These are phyloP conservation scores for Candida orba DNA, from an alignment of 805 yeast species.

Conservation along the genomic window DNA sequence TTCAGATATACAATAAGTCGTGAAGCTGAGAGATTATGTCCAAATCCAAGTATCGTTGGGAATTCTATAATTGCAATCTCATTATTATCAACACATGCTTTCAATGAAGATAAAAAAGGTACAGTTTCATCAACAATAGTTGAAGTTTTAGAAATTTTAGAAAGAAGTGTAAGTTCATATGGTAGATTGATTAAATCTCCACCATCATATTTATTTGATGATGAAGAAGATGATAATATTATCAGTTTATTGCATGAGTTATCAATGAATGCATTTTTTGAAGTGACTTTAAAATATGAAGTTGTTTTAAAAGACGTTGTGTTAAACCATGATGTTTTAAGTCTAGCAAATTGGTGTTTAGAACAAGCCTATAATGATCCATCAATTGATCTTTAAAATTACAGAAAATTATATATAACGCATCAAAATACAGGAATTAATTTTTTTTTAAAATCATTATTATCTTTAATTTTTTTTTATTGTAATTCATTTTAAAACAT, in stretches of 20 bases:
- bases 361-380: conserved; percentile 52
- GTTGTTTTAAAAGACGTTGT: conserved; percentile 57
- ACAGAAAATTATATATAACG: neutral
- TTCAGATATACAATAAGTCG: conserved; percentile 22
- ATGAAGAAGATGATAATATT: conserved; percentile 30
- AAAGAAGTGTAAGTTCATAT: conserved; percentile 50
- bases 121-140: conserved; percentile 48
- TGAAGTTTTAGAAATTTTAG: conserved; percentile 52
- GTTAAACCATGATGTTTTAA: conserved; percentile 54
- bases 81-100: conserved; percentile 50
- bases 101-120: conserved; percentile 55
- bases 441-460: too few relatives aligned
- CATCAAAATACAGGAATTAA: neutral
- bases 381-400: conserved; percentile 13
- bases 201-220: conserved; percentile 16
- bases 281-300: conserved; percentile 58
- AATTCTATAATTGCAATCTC: conserved; percentile 58
- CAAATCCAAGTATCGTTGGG: conserved; percentile 60
- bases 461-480: too few relatives aligned
- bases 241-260: conserved; percentile 55
- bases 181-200: conserved; percentile 38
- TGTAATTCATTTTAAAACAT: too few relatives aligned
- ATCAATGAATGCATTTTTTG: conserved; percentile 55
- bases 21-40: conserved; percentile 54
- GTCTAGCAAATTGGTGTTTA: conserved; percentile 65